phyloP scores from a whole-genome alignment of 2,329 filamentous ascomycete genomes.

The Fonsecaea pugnacius region DNA sequence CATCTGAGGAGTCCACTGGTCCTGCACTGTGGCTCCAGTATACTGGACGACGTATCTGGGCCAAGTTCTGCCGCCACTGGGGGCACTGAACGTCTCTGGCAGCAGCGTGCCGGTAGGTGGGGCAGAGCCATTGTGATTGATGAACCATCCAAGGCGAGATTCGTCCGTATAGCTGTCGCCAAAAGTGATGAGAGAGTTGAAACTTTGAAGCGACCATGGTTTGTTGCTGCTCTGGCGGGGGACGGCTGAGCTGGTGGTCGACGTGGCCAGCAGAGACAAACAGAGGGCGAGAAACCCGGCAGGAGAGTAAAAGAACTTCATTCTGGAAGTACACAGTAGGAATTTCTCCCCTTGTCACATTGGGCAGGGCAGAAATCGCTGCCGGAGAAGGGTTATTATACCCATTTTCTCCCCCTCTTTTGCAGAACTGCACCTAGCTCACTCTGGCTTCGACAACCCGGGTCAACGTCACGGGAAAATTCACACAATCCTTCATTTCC shows the following conservation, averaged over 20 bases:
- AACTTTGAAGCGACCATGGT: slow-evolving; percentile 46
- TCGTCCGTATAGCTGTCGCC: slow-evolving; percentile 80
- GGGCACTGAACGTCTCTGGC: slow-evolving; percentile 55
- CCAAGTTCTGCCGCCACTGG: slow-evolving; percentile 71
- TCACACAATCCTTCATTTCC: background rate
- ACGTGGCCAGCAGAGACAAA: background rate
- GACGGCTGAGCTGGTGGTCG: slow-evolving; percentile 4
- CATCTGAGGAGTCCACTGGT: slow-evolving; percentile 35
- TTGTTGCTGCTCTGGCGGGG: slow-evolving; percentile 18
- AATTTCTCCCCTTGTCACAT: background rate
- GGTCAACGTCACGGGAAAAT: background rate
- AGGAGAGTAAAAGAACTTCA: background rate
- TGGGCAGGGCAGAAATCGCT: background rate
- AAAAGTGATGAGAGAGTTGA: slow-evolving; percentile 70
- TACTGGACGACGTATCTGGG: slow-evolving; percentile 67
- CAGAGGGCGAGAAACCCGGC: background rate
- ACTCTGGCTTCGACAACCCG: background rate
- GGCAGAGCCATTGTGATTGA: slow-evolving; percentile 59
- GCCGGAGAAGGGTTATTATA: background rate
- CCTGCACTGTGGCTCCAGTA: slow-evolving; percentile 59
- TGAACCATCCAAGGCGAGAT: slow-evolving; percentile 67
- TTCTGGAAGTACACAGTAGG: background rate
- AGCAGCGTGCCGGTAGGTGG: slow-evolving; percentile 66
- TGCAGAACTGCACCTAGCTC: background rate
- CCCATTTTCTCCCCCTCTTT: background rate